phyloP scores from a whole-genome alignment of 306 rosid genomes.

The Mimosa pudica region DNA sequence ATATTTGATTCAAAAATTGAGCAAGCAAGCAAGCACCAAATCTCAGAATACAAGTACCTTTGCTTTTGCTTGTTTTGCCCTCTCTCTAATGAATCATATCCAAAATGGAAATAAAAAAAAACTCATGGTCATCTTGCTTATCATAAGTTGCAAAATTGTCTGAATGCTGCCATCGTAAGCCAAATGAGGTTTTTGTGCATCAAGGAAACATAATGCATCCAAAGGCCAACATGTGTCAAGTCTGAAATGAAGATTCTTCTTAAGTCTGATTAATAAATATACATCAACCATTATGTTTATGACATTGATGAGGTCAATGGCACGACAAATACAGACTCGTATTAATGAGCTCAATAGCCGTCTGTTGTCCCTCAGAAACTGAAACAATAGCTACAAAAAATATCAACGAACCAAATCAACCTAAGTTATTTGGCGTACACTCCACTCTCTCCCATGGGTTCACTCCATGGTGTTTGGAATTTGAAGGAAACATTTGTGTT shows the following conservation, averaged over 20 bases:
- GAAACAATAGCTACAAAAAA: constrained; percentile 27
- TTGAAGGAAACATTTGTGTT: background rate
- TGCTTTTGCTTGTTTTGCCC: constrained; percentile 51
- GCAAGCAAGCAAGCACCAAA: constrained; percentile 18
- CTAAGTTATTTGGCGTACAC: background rate
- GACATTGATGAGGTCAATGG: constrained; percentile 24
- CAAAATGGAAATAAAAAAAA: constrained; percentile 86
- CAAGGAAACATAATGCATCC: constrained; percentile 16
- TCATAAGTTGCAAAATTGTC: constrained; percentile 86
- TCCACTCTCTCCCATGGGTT: background rate
- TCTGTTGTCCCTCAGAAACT: constrained; percentile 54
- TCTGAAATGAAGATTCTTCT: constrained; percentile 30
- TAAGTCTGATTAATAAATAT: constrained; percentile 7
- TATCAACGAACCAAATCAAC: too few relatives aligned
- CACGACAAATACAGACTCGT: constrained; percentile 65
- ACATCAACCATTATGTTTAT: constrained; percentile 31
- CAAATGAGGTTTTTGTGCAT: constrained; percentile 27
- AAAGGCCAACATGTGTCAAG: constrained; percentile 19
- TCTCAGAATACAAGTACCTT: constrained; percentile 34
- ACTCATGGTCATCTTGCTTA: constrained; percentile 97
- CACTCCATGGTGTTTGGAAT: too few relatives aligned
- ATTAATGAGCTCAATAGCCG: too few relatives aligned
- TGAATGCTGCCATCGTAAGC: constrained; percentile 87
- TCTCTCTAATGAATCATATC: constrained; percentile 92
- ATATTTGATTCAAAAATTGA: background rate